Percentiles rank a stretch among this genome's conserved stretches.
Conservation (phyloP, 495 filamentous ascomycete genomes). For the Trichoderma virens region DNA sequence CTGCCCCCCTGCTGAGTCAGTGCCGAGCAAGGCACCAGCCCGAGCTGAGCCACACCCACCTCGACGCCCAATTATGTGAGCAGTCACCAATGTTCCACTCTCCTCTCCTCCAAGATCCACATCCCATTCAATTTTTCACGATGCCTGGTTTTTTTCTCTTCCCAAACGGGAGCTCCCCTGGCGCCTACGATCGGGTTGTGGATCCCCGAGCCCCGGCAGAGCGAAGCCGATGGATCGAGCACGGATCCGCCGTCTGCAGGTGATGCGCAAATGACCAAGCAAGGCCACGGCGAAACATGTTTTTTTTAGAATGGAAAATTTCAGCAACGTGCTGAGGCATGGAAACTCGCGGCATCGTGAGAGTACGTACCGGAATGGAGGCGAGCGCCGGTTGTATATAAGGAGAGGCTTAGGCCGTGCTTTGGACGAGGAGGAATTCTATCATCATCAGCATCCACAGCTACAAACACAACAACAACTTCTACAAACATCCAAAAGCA, state of each 20-base stretch:
- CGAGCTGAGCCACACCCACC: neutral
- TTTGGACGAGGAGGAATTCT: neutral
- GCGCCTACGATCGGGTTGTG: neutral
- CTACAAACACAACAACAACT: neutral
- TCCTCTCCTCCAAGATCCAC: too few relatives aligned
- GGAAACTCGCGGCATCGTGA: conserved; percentile 3
- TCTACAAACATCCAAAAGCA: neutral
- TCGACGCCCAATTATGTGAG: too few relatives aligned
- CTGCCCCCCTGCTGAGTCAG: neutral
- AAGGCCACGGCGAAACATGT: conserved; percentile 2
- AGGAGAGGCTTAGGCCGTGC: neutral
- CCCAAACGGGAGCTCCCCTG: neutral
- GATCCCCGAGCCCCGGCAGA: neutral
- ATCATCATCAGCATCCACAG: conserved; percentile 1
- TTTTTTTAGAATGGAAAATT: neutral
- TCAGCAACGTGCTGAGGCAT: neutral
- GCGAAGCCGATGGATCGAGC: neutral
- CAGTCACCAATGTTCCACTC: too few relatives aligned
- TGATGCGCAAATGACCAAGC: neutral
- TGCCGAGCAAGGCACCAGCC: neutral
- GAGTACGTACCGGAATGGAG: neutral
- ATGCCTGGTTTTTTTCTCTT: neutral
- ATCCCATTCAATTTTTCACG: too few relatives aligned
- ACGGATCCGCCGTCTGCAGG: conserved; percentile 4
- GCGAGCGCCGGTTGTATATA: neutral